Percentiles rank a stretch among this genome's conserved stretches.
These are phyloP conservation scores for Bocquillonia castaneifolia DNA, from an alignment of 441 rosid species.

Conservation along the genomic window DNA sequence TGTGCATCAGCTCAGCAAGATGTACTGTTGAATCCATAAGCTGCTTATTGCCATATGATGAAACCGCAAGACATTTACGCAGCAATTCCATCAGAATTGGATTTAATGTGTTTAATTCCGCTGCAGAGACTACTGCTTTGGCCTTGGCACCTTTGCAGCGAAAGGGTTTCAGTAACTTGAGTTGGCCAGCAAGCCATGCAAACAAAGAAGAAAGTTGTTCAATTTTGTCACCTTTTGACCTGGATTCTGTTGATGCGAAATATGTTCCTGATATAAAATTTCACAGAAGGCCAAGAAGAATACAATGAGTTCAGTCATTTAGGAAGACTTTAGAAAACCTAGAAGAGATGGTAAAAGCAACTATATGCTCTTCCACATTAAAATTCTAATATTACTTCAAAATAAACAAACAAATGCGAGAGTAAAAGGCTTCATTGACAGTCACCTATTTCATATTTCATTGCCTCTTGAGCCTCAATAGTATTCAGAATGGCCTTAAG, in stretches of 20 bases:
- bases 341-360: background rate
- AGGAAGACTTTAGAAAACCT: background rate
- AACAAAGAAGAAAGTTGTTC: constrained; percentile 53
- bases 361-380: background rate
- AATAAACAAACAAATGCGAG: constrained; percentile 1
- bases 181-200: constrained; percentile 62
- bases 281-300: constrained; percentile 8
- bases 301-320: background rate
- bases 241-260: constrained; percentile 27
- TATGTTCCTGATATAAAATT: constrained; percentile 29
- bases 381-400: constrained; percentile 2
- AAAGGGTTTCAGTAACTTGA: constrained; percentile 45
- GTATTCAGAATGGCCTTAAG: constrained; percentile 58
- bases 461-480: constrained; percentile 45
- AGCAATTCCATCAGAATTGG: constrained; percentile 45
- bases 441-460: constrained; percentile 50
- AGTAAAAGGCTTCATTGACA: background rate
- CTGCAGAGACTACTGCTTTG: constrained; percentile 26
- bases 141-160: constrained; percentile 27
- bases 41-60: constrained; percentile 40
- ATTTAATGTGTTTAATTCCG: constrained; percentile 33
- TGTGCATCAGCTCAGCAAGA: constrained; percentile 45
- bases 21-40: constrained; percentile 50
- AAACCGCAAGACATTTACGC: constrained; percentile 50
- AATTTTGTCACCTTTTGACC: constrained; percentile 30